phyloP scores from a whole-genome alignment of 73 alveolate species.

The Effrenium voratum region DNA sequence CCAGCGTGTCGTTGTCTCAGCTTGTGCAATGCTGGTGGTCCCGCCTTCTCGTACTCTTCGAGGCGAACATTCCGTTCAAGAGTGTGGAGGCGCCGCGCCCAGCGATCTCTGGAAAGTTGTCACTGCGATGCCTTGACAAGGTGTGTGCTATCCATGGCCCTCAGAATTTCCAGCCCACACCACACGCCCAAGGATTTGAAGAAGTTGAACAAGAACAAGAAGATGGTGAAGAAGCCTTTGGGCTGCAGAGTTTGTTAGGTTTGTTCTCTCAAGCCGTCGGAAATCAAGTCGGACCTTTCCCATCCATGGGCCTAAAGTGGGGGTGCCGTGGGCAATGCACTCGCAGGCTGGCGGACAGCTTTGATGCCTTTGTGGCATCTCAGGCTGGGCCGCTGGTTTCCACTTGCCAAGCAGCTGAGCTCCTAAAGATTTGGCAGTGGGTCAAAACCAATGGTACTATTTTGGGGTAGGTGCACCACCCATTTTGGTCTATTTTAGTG shows the following conservation, averaged over 20 bases:
- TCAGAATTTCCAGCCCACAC: not conserved
- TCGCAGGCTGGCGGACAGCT: slow-evolving; percentile 75
- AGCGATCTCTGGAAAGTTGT: not conserved
- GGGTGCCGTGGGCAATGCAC: not conserved
- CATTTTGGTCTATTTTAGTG: no score
- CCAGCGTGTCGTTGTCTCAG: slow-evolving; percentile 97
- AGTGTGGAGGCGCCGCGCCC: slow-evolving; percentile 69
- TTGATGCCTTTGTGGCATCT: slow-evolving; percentile 88
- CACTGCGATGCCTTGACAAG: no score
- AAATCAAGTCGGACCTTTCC: not conserved
- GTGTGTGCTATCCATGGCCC: no score
- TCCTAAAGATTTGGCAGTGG: no score
- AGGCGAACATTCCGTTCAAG: slow-evolving; percentile 75
- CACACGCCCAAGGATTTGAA: slow-evolving; percentile 42
- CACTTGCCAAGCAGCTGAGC: no score
- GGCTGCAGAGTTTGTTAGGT: no score
- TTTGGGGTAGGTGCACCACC: no score
- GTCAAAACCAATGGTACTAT: no score
- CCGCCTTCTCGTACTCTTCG: not conserved
- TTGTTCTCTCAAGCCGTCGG: not conserved
- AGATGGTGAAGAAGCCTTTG: slow-evolving; percentile 77
- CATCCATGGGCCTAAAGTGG: not conserved
- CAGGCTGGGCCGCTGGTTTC: slow-evolving; percentile 16
- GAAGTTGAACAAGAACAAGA: slow-evolving; percentile 94
- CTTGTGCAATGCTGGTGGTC: slow-evolving; percentile 93